Evolutionary conservation across 2,329 filamentous ascomycete genomes (phyloP).

Genomic region (Emergomyces africanus): DNA sequence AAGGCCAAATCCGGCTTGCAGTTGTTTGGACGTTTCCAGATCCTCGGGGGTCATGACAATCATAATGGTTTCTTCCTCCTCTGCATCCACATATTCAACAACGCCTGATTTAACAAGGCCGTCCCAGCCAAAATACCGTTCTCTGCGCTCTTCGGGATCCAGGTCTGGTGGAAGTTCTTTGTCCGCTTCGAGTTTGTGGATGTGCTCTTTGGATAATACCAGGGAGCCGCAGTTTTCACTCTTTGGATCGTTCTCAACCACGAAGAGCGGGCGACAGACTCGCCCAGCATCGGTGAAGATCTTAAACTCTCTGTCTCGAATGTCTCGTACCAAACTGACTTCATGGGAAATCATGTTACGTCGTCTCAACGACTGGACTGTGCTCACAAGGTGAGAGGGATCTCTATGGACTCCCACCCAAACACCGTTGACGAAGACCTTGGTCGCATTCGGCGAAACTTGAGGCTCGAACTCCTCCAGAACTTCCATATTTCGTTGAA

Average conservation of each 20-base stretch:
- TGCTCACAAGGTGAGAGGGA: conserved; percentile 68
- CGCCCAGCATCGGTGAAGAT: conserved; percentile 95
- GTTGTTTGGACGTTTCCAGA: conserved; percentile 61
- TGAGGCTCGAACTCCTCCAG: conserved; percentile 87
- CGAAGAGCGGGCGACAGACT: conserved; percentile 87
- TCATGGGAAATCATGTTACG: conserved; percentile 78
- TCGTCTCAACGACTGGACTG: conserved; percentile 64
- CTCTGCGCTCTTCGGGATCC: conserved; percentile 44
- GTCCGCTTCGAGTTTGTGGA: conserved; percentile 63
- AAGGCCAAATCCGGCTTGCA: conserved; percentile 52
- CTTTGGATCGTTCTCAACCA: conserved; percentile 72
- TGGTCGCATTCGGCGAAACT: conserved; percentile 81
- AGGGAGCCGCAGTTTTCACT: conserved; percentile 65
- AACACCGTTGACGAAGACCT: conserved; percentile 94
- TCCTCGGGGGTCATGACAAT: conserved; percentile 99
- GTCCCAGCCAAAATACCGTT: conserved; percentile 70
- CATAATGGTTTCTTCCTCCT: conserved; percentile 98
- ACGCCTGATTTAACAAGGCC: conserved; percentile 72
- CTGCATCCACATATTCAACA: conserved; percentile 91
- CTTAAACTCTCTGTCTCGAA: conserved; percentile 94
- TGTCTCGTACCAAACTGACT: conserved; percentile 89
- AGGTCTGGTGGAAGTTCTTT: conserved; percentile 50
- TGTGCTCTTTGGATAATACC: conserved; percentile 72
- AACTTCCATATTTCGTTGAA: conserved; percentile 88
- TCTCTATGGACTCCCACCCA: conserved; percentile 96